Evolutionary conservation across 208 protist genomes (phyloP).

Genomic region (Acanthamoeba triangularis): DNA sequence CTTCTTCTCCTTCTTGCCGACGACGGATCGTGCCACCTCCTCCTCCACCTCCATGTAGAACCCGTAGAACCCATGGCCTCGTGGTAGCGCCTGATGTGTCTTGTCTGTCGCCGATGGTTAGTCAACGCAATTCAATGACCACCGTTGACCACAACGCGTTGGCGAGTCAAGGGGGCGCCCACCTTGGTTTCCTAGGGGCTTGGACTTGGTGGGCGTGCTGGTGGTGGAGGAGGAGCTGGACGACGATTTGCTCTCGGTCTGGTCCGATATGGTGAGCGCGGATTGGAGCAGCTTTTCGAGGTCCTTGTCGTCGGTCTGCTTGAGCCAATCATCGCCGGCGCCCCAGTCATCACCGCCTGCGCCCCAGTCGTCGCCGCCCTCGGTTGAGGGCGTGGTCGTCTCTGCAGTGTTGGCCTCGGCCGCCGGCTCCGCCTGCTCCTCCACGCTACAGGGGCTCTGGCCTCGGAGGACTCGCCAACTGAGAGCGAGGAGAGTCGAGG

Average conservation of each 20-base stretch:
- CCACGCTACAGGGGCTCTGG: neutral
- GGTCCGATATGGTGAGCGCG: neutral
- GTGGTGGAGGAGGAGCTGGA: neutral
- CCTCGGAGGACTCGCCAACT: slow-evolving; percentile 12
- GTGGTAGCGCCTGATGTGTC: neutral
- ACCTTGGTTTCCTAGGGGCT: too few species aligned
- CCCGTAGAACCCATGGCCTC: neutral
- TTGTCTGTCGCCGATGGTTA: too few species aligned
- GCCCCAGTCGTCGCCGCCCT: neutral
- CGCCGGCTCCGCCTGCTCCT: neutral
- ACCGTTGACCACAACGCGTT: too few species aligned
- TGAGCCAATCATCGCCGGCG: neutral
- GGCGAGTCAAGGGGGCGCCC: too few species aligned
- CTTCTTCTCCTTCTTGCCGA: slow-evolving; percentile 52
- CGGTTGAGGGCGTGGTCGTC: neutral
- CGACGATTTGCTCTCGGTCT: neutral
- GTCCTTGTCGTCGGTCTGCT: neutral
- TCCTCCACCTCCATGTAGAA: slow-evolving; percentile 50
- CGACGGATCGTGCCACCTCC: neutral
- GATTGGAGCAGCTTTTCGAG: neutral
- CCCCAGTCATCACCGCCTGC: neutral
- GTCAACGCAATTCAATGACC: too few species aligned
- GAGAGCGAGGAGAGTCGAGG: neutral
- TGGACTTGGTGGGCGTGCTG: neutral
- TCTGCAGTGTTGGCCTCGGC: neutral